phyloP scores from a whole-genome alignment of 2,329 filamentous ascomycete species.

The Dactylonectria macrodidyma region DNA sequence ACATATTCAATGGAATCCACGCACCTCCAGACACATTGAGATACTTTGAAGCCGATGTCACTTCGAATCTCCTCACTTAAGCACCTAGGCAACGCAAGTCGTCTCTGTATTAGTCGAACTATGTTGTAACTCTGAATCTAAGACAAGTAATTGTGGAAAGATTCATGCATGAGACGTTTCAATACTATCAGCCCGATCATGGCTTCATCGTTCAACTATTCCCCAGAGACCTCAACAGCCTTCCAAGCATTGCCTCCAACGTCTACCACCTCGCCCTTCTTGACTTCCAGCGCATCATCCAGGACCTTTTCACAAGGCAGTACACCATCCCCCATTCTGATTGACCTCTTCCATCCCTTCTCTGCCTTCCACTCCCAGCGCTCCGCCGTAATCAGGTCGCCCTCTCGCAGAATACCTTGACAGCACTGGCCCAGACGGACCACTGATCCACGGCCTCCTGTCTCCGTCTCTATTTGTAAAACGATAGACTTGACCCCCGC shows the following conservation, averaged over 20 bases:
- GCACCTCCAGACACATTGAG: not conserved
- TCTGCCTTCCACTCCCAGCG: constrained; percentile 64
- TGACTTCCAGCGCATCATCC: constrained; percentile 24
- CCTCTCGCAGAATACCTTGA: constrained; percentile 69
- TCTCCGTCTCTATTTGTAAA: constrained; percentile 32
- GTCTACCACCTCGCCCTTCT: constrained; percentile 39
- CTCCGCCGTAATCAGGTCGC: constrained; percentile 63
- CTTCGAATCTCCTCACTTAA: not conserved
- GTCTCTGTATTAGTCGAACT: not conserved
- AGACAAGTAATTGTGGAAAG: not conserved
- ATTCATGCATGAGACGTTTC: not conserved
- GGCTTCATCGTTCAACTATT: not conserved
- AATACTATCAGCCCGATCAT: not conserved
- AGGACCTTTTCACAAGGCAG: constrained; percentile 54
- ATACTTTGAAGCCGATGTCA: not conserved
- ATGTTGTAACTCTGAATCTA: not conserved
- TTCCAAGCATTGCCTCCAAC: constrained; percentile 50
- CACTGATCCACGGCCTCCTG: constrained; percentile 62
- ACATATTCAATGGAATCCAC: not conserved
- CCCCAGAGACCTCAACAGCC: constrained; percentile 50
- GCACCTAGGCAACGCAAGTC: not conserved
- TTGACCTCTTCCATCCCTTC: constrained; percentile 54
- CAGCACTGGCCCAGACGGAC: constrained; percentile 68
- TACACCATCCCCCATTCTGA: constrained; percentile 52
- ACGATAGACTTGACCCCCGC: constrained; percentile 22